Percentiles rank a stretch among this genome's conserved stretches.
phyloP scores from a whole-genome alignment of 345 rosid species.

The Isatis tinctoria region DNA sequence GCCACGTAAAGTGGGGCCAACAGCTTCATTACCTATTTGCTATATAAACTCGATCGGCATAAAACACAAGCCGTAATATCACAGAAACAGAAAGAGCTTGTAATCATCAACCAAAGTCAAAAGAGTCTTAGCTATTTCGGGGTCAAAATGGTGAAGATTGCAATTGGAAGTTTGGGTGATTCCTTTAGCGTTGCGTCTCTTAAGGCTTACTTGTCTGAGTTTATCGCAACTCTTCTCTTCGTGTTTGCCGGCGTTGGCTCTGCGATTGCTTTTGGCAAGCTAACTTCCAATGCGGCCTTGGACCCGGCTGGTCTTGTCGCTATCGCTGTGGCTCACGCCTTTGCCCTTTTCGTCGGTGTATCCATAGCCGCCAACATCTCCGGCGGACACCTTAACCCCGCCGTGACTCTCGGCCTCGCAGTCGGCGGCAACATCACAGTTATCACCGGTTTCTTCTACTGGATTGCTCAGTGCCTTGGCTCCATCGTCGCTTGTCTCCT shows the following conservation, averaged over 20 bases:
- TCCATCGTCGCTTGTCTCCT: constrained; percentile 83
- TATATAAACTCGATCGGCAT: background rate
- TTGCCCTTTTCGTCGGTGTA: constrained; percentile 76
- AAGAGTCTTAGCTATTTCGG: background rate
- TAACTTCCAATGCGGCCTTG: constrained; percentile 64
- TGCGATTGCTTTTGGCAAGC: constrained; percentile 74
- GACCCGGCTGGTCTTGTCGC: constrained; percentile 84
- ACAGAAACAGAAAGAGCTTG: background rate
- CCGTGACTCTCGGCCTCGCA: constrained; percentile 82
- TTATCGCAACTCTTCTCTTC: constrained; percentile 85
- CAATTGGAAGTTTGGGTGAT: constrained; percentile 66
- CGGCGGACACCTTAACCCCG: constrained; percentile 87
- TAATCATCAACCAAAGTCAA: background rate
- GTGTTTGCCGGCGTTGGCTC: constrained; percentile 95
- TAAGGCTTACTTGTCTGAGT: constrained; percentile 69
- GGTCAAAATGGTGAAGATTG: constrained; percentile 65
- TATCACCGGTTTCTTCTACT: constrained; percentile 72
- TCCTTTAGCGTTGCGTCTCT: constrained; percentile 62
- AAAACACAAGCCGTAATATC: background rate
- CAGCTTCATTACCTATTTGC: background rate
- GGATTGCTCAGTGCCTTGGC: constrained; percentile 85
- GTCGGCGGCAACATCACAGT: constrained; percentile 79
- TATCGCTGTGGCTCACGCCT: constrained; percentile 77
- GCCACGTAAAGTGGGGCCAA: background rate
- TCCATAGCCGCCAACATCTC: constrained; percentile 82